Base-by-base conservation (phyloP, 306 rosid genomes). In the Senna tora region DNA sequence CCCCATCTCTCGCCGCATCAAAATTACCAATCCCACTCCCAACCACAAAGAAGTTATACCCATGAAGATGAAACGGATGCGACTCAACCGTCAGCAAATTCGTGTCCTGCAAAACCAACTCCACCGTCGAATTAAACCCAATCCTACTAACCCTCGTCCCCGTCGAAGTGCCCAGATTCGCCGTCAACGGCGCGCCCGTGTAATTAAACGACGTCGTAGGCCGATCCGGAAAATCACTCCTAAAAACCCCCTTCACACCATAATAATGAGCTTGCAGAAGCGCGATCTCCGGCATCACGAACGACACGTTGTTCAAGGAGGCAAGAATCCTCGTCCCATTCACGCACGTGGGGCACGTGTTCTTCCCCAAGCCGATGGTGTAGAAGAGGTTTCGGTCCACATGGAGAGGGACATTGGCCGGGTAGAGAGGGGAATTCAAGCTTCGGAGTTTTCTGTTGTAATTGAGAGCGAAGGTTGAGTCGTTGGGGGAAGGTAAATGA, bases 181-280 rank as follows among this genome's bases (percentile, higher is more conserved):
- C 84, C 0, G 89, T 81, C 12, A 89, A 45, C 0, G 96, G 97
- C 2, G 71, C 96, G 17, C 94, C 93, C 0, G 96, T 89, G 16
- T 83, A 92, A 81, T 92, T 89, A 69, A 92, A 92, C 46, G 87
- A 2, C 38, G 79, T 73, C 13, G 70, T 64, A 59, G 97, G 97
- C 64, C 39, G 46, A 19, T 92, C 93, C 0, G 96, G 96, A 57
- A 92, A 92, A 82, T 92, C 93, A 56, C 89, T 72, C 68, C 84
- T 86, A 28, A 68, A 92, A 22, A 89, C 97, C 20, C 92, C 93
- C 55, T 83, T 87, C 30, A 77, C 67, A 10, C 87, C 73, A 52
- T 84, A 92, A 83, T 87, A 80, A 70, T 89, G 96, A 73, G 96
- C 87, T 86, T 92, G 96, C 7, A 92, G 91, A 84, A 92, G 96